A percentile compares a stretch with the other conserved stretches of the same genome.
phyloP scores from a whole-genome alignment of 1,139 yeast genomes.

The Candida anutae region DNA sequence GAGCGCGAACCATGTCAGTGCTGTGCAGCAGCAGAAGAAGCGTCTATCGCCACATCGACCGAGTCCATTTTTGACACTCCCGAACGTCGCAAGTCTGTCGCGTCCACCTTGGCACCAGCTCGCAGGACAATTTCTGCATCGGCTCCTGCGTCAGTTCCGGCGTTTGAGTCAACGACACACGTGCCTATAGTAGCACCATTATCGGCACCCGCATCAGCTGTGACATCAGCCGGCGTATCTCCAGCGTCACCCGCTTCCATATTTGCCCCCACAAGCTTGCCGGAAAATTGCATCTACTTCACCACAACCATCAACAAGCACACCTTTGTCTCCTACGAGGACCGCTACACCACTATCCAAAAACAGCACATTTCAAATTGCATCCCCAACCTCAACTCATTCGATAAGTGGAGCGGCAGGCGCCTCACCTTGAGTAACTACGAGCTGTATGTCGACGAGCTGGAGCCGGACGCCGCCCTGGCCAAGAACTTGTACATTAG shows the following conservation, averaged over 20 bases:
- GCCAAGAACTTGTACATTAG: constrained; percentile 13
- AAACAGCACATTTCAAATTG: constrained; percentile 33
- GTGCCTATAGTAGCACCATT: no score
- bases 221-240: neutral
- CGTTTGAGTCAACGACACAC: no score
- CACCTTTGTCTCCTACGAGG: constrained; percentile 18
- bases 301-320: constrained; percentile 11
- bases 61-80: constrained; percentile 4
- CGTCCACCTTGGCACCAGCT: neutral
- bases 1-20: neutral
- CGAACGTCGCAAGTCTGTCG: constrained; percentile 3
- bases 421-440: constrained; percentile 25
- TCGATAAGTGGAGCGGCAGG: constrained; percentile 31
- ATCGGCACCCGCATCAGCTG: no score
- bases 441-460: constrained; percentile 12
- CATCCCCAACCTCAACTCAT: constrained; percentile 32
- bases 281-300: neutral
- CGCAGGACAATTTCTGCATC: no score
- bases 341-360: constrained; percentile 20
- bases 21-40: neutral
- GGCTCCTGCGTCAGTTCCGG: no score
- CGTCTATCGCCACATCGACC: constrained; percentile 1
- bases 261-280: no score
- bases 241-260: constrained; percentile 1
- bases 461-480: constrained; percentile 4